Evolutionary conservation across 129 eudicot genomes (phyloP), one percentile per base, ranked within the genome.

Genomic region (Dittrichia graveolens): DNA sequence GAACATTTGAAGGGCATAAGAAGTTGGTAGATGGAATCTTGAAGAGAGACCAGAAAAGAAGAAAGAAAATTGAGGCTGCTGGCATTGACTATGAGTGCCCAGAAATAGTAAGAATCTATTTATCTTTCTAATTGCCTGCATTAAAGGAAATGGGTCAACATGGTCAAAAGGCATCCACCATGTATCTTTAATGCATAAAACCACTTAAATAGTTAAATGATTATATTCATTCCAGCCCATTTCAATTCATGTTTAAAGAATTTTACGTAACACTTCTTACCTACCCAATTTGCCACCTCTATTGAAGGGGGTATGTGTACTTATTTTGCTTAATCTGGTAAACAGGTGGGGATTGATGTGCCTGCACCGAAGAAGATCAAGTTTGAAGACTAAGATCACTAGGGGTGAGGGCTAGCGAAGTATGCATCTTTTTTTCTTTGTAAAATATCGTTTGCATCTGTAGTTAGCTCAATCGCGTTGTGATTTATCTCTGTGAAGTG

Each of bases 1-100:
- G 92, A 62, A 89, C 96, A 38, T 67, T 87, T 76, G 98, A 85
- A 45, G 81, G 85, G 84, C 91, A 89, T 61, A 73, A 81, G 76
- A 92, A 92, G 70, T 73, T 89, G 84, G 82, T 87, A 55, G 84
- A 85, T 64, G 74, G 90, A 79, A 78, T 89, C 18, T 8, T 92
- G 85, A 86, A 87, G 79, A 65, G 88, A 57, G 96, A 87, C 45
- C 77, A 77, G 77, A 87, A 80, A 70, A 85, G 96, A 79, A 81
- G 85, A 18, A 89, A 63, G 83, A 90, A 80, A 83, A 85, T 87
- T 2, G 91, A 89, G 79, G 96, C 88, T 61, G 96, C 98, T 81
- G 98, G 96, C 41, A 87, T 92, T 15, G 96, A 92, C 57, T 92
- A 87, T 45, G 78, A 84, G 77, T 85, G 88, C 79, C 98, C 95